Evolutionary conservation across 2,329 filamentous ascomycete genomes (phyloP).

Genomic region (Colletotrichum tropicale): DNA sequence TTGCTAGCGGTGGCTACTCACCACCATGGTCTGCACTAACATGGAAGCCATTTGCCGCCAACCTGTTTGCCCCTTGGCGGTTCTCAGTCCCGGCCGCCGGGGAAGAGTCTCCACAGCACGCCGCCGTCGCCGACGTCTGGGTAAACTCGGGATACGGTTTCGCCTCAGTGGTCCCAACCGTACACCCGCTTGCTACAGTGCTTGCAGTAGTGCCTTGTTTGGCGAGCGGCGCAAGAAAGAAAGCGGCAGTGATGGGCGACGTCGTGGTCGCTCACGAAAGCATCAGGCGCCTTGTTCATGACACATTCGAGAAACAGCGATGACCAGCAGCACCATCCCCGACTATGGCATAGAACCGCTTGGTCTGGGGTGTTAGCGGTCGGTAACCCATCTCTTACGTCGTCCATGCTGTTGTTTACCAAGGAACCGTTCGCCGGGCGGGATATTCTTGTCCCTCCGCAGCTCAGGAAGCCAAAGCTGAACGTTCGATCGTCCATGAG

Average conservation of each 20-base stretch:
- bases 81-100: neutral
- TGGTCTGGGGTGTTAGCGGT: neutral
- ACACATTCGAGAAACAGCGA: neutral
- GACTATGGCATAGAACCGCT: neutral
- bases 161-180: neutral
- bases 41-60: neutral
- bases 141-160: neutral
- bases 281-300: neutral
- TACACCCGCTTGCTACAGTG: conserved; percentile 6
- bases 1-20: neutral
- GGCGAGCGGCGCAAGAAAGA: neutral
- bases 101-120: neutral
- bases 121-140: neutral
- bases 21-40: neutral
- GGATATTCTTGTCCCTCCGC: neutral
- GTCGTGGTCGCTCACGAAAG: neutral
- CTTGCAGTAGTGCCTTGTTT: conserved; percentile 11
- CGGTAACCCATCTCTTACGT: neutral
- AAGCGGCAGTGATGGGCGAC: conserved; percentile 1
- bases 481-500: neutral
- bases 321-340: neutral
- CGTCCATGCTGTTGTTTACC: neutral
- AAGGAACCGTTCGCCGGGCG: neutral
- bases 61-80: neutral
- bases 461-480: conserved; percentile 2